Evolutionary conservation across 202 grass and related monocot species (phyloP), one percentile per base, ranked within the genome.

Genomic region (Hordeum pubiflorum): DNA sequence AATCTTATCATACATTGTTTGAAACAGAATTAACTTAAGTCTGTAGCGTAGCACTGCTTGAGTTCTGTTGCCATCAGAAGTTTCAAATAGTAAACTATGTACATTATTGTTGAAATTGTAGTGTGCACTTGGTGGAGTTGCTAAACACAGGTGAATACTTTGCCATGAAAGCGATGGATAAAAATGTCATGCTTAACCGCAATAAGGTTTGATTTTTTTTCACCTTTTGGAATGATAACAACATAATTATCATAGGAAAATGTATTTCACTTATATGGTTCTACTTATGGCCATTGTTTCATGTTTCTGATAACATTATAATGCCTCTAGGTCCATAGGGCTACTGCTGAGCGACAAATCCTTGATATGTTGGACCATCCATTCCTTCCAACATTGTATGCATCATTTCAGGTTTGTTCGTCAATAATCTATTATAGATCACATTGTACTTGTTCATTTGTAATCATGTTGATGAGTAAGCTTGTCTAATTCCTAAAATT

Each of bases 91-190:
- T 66, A 74, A 79, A 77, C 66, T 15, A 61, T 56, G 20, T 78
- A 65, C 6, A 31, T 79, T 88, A 62, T 83, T 68, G 22, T 79
- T 84, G 41, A 54, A 84, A 83, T 83, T 82, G 84, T 60, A 97
- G 92, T 61, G 92, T 97, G 69, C 92, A 97, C 52, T 91, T 97
- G 72, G 95, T 97, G 79, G 92, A 97, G 76, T 87, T 97, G 79
- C 22, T 86, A 20, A 87, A 89, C 27, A 97, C 88, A 31, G 92
- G 92, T 58, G 83, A 89, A 85, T 87, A 91, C 61, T 97, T 92
- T 87, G 94, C 92, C 57, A 94, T 97, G 94, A 97, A 97, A 81
- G 84, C 88, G 62, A 97, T 97, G 94, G 92, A 97, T 82, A 94
- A 97, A 89, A 93, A 39, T 41, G 48, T 84, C 48, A 94, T 97